These are phyloP conservation scores for Flaveria linearis DNA, from an alignment of 129 eudicot species.

Conservation along the genomic window DNA sequence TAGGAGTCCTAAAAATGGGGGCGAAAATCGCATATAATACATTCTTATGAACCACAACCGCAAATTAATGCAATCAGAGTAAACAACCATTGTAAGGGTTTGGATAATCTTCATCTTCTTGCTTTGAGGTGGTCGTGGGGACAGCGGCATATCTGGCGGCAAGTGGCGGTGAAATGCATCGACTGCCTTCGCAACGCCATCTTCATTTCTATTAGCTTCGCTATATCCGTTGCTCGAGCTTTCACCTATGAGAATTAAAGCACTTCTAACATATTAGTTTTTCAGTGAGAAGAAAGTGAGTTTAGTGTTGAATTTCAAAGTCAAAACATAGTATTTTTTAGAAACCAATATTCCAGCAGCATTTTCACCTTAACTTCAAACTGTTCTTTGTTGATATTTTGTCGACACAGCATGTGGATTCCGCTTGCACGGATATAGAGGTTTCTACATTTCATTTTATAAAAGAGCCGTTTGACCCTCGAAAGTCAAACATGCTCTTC, in stretches of 20 bases:
- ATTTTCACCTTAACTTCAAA: no score
- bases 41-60: constrained; percentile 58
- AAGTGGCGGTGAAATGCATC: constrained; percentile 87
- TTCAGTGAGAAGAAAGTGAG: no score
- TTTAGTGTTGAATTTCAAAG: no score
- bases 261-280: background rate
- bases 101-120: constrained; percentile 37
- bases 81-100: constrained; percentile 76
- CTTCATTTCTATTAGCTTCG: constrained; percentile 74
- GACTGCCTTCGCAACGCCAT: constrained; percentile 94
- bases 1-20: constrained; percentile 19
- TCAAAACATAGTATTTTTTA: no score
- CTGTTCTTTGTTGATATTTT: no score
- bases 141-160: constrained; percentile 67
- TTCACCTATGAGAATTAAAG: constrained; percentile 55
- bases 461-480: no score
- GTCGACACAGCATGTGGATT: no score
- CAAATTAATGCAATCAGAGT: constrained; percentile 63
- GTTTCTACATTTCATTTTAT: no score
- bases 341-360: no score
- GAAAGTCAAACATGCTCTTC: no score
- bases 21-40: constrained; percentile 7
- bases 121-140: constrained; percentile 40
- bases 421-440: no score
- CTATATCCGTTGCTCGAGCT: constrained; percentile 70